Base-by-base conservation (phyloP, 768 basidiomycete species). In the Kwoniella pini region DNA sequence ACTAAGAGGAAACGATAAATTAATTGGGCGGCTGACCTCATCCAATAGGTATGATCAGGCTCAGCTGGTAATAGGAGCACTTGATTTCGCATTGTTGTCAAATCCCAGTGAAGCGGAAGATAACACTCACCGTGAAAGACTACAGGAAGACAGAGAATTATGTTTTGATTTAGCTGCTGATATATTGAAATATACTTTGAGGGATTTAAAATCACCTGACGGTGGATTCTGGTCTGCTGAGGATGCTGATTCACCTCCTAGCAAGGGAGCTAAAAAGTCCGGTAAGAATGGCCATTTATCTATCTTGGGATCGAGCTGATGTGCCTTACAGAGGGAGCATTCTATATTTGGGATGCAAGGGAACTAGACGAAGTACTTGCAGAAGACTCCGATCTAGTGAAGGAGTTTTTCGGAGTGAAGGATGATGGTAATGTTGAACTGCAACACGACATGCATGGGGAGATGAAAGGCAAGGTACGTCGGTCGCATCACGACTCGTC, bases 201-300 rank as follows among this genome's bases (percentile, higher is more conserved):
- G 79, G 13, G 77, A 79, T 56, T 72, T 82, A 4, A 60, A 62
- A 17, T 79, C 73, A 57, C 72, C 78, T 11, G 68, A 69, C 27
- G 80, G 77, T 21, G 81, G 76, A 11, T 79, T 80, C 61, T 80
- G 71, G 66, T 77, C 75, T 50, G 80, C 81, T 0, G 80, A 82
- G 54, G 81, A 82, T 60, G 81, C 81, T 1, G 81, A 82, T 54
- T 79, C 79, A 1, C 71, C 79, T 19, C 77, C 77, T 22, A 52
- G 64, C 3, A 52, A 54, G 63, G 78, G 58, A 59, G 74, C 70
- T 3, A 72, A 72, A 60, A 70, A 74, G 30, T 62, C 60, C 36
- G 74, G 74, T 71, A 57, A 49, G 67, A 64, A 7, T 3, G 5
- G 1, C 17, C 0, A 15, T 30, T 17, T 11, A 30, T 17, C 24